Evolutionary conservation across 2,329 filamentous ascomycete species (phyloP).

Genomic region (Magnaporthiopsis rhizophila): DNA sequence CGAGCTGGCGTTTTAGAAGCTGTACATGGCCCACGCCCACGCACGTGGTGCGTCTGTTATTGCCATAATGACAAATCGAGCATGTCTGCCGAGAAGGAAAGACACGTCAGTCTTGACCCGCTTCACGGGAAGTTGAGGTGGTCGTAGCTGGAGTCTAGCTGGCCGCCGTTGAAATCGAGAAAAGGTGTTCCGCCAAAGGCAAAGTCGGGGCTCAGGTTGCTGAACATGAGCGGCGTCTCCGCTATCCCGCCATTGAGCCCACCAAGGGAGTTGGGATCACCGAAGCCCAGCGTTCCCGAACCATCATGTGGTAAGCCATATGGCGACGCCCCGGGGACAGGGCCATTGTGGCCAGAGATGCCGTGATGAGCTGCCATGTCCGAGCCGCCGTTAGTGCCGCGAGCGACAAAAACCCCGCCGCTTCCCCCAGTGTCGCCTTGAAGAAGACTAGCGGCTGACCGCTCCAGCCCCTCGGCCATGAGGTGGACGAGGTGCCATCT

Average conservation of each 20-base stretch:
- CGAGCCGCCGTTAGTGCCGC: background rate
- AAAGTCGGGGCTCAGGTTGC: slow-evolving; percentile 5
- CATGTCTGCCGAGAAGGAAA: background rate
- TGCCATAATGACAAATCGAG: background rate
- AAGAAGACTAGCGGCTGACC: slow-evolving; percentile 2
- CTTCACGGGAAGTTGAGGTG: slow-evolving; percentile 1
- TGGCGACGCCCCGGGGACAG: background rate
- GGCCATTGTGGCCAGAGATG: background rate
- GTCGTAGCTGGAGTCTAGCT: slow-evolving; percentile 2
- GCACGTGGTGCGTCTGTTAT: too few species aligned
- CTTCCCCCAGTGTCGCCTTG: background rate
- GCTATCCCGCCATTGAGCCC: slow-evolving; percentile 1
- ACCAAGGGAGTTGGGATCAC: background rate
- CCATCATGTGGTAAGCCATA: background rate
- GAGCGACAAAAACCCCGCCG: too few species aligned
- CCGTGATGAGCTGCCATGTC: background rate
- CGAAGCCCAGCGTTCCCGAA: background rate
- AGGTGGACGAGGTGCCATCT: slow-evolving; percentile 37
- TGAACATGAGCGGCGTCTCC: background rate
- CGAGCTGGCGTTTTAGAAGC: background rate
- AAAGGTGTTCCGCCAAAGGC: background rate
- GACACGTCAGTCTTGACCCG: background rate
- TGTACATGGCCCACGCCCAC: too few species aligned
- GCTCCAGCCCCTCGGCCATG: slow-evolving; percentile 37
- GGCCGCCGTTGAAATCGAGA: background rate